Conservation (phyloP, 1,139 yeast species). For the Saccharomyces hybrid region DNA sequence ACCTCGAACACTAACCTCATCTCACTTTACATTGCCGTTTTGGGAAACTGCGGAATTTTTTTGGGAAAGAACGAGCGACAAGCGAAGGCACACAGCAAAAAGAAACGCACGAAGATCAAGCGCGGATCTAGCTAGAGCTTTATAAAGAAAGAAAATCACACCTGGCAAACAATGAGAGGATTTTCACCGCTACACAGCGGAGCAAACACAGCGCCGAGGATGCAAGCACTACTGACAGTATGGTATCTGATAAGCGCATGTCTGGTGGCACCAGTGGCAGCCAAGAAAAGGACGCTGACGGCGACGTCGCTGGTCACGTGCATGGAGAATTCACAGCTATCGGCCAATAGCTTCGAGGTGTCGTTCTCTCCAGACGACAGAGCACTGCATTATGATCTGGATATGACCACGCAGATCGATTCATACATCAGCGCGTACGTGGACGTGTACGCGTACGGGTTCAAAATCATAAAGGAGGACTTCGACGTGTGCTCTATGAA, state of each 20-base stretch:
- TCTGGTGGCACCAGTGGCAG: slow-evolving; percentile 9
- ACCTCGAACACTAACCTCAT: neutral
- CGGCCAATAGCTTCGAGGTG: slow-evolving; percentile 61
- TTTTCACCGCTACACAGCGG: neutral
- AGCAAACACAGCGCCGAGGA: slow-evolving; percentile 16
- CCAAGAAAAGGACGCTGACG: slow-evolving; percentile 36
- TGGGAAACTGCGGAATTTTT: neutral
- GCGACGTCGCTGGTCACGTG: slow-evolving; percentile 71
- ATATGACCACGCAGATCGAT: slow-evolving; percentile 52
- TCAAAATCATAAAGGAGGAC: slow-evolving; percentile 46
- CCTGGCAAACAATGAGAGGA: neutral
- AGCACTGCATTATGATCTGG: slow-evolving; percentile 52
- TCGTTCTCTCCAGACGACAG: slow-evolving; percentile 59
- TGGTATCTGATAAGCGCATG: slow-evolving; percentile 23
- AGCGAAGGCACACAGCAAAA: neutral
- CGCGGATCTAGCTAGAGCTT: neutral
- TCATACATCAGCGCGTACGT: slow-evolving; percentile 53
- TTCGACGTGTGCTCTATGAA: slow-evolving; percentile 50
- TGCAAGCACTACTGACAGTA: slow-evolving; percentile 25
- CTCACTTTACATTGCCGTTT: neutral
- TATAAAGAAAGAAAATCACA: neutral
- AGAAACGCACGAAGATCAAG: slow-evolving; percentile 1
- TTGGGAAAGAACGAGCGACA: neutral
- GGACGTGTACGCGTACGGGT: slow-evolving; percentile 71
- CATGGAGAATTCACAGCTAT: slow-evolving; percentile 57